A percentile compares a stretch with the other conserved stretches of the same genome.
Conservation (phyloP, 805 yeast species). For the Komagataella kurtzmanii region DNA sequence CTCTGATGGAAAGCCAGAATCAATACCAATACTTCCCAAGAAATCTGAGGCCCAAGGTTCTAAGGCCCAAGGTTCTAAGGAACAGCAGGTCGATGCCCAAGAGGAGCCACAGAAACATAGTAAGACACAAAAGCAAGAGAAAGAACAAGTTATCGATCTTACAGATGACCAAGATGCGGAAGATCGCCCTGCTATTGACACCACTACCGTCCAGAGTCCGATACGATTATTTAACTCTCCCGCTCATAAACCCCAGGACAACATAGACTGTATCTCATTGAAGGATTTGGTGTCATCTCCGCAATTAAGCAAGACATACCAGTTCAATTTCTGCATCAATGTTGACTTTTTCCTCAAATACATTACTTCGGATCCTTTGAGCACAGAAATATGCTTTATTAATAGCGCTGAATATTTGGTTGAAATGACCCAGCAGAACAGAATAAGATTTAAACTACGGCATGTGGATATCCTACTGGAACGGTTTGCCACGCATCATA, state of each 20-base stretch:
- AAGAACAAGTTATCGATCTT: neutral
- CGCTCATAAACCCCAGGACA: slow-evolving; percentile 4
- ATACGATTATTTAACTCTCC: neutral
- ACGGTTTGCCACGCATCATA: slow-evolving; percentile 41
- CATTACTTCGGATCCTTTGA: slow-evolving; percentile 9
- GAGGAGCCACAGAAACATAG: neutral
- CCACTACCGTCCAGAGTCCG: neutral
- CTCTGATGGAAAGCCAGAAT: neutral
- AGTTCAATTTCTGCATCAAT: slow-evolving; percentile 20
- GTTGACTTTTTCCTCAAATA: slow-evolving; percentile 10
- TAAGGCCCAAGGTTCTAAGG: neutral
- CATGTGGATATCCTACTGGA: slow-evolving; percentile 20
- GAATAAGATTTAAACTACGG: slow-evolving; percentile 8
- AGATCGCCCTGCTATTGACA: neutral
- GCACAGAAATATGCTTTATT: slow-evolving; percentile 13
- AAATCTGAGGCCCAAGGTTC: neutral
- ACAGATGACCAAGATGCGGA: neutral
- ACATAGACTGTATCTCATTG: slow-evolving; percentile 15
- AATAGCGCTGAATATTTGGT: slow-evolving; percentile 16
- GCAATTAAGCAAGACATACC: slow-evolving; percentile 12
- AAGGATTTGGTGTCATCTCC: slow-evolving; percentile 14
- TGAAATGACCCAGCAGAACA: slow-evolving; percentile 18
- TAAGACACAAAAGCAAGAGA: neutral
- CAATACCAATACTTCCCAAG: neutral
- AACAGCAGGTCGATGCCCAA: neutral